Evolutionary conservation across 768 basidiomycete species (phyloP).

Genomic region (Russula lepida): DNA sequence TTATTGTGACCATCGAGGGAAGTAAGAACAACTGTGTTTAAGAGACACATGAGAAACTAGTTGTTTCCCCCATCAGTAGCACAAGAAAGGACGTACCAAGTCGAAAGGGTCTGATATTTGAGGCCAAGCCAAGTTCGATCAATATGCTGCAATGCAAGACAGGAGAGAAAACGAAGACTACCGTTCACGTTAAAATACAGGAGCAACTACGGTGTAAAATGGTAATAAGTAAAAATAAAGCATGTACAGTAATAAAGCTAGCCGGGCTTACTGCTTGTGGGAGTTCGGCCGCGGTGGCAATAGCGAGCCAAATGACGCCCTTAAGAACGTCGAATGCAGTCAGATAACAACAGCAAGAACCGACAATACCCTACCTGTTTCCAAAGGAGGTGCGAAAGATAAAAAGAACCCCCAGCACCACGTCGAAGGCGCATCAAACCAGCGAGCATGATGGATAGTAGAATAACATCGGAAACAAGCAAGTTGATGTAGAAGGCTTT

Average conservation of each 20-base stretch:
- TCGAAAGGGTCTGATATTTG: too few species aligned
- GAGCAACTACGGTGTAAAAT: too few species aligned
- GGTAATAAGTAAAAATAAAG: too few species aligned
- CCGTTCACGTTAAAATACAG: too few species aligned
- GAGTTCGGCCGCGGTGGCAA: background rate
- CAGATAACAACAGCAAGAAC: background rate
- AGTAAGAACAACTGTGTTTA: too few species aligned
- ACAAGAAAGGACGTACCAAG: too few species aligned
- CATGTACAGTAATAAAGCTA: background rate
- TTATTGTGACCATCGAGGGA: too few species aligned
- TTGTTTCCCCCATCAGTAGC: too few species aligned
- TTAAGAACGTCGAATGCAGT: background rate
- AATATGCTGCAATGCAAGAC: too few species aligned
- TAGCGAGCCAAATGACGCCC: background rate
- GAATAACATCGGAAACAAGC: background rate
- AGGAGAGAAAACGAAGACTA: too few species aligned
- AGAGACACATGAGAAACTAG: too few species aligned
- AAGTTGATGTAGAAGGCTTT: background rate
- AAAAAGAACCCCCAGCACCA: background rate
- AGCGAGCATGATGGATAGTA: background rate
- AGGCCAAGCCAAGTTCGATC: too few species aligned
- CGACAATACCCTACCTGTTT: background rate
- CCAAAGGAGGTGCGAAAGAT: background rate
- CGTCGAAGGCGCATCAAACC: background rate
- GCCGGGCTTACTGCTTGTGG: background rate